phyloP scores from a whole-genome alignment of 1,139 yeast species.

The Hansenula anomala region DNA sequence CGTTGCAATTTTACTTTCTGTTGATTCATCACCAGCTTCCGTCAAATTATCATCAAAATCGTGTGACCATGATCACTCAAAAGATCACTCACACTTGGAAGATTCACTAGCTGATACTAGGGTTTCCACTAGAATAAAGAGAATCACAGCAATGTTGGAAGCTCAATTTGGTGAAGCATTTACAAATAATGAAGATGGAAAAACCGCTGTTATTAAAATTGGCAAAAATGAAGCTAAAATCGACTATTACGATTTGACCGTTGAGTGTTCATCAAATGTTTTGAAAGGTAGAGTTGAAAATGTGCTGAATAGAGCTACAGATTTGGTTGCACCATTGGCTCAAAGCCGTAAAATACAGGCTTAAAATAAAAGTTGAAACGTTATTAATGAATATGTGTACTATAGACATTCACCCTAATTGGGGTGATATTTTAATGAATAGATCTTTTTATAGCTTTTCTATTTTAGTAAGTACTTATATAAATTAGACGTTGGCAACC shows the following conservation, averaged over 20 bases:
- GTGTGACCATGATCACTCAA: conserved; percentile 42
- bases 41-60: conserved; percentile 72
- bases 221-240: conserved; percentile 74
- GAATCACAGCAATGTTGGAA: conserved; percentile 58
- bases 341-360: conserved; percentile 7
- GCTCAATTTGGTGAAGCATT: conserved; percentile 90
- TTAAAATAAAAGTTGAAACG: neutral
- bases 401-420: neutral
- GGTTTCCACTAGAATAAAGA: conserved; percentile 50
- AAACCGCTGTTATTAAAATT: conserved; percentile 40
- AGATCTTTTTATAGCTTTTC: neutral
- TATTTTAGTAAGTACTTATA: no score
- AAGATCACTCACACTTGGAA: conserved; percentile 14
- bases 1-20: conserved; percentile 82
- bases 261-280: conserved; percentile 74
- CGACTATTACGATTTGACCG: conserved; percentile 57
- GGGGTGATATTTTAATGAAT: neutral
- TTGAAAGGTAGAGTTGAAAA: conserved; percentile 79
- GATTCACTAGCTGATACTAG: conserved; percentile 28
- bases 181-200: conserved; percentile 31
- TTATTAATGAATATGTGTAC: no score
- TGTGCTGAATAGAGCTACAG: conserved; percentile 71
- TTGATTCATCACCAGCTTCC: conserved; percentile 93
- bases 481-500: no score
- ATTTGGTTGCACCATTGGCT: conserved; percentile 74